Evolutionary conservation across 2,329 filamentous ascomycete genomes (phyloP), one percentile per base, ranked within the genome.

Genomic region (Paecilomyces sp.): DNA sequence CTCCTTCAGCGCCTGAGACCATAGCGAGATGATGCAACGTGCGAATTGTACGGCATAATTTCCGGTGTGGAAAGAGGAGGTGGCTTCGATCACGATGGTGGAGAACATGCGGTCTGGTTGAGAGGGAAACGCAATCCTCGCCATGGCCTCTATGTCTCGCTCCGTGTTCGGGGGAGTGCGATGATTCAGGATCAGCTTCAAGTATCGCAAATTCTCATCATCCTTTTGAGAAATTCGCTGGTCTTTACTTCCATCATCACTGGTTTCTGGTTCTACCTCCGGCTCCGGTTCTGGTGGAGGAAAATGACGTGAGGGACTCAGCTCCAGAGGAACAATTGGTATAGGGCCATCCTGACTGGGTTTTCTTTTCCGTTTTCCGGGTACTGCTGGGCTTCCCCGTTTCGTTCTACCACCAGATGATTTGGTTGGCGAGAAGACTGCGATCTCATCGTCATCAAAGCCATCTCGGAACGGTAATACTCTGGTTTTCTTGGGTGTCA

Each of bases 381-480:
- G 77, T 61, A 78, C 79, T 55, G 79, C 82, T 1, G 85, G 84
- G 1, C 84, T 87, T 11, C 72, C 71, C 52, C 80, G 75, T 67
- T 81, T 84, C 5, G 77, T 75, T 63, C 75, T 78, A 54, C 71
- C 65, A 24, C 67, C 65, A 7, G 70, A 71, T 8, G 78, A 76
- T 64, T 81, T 85, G 57, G 79, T 83, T 3, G 84, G 84, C 2
- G 84, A 86, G 1, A 79, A 70, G 62, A 81, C 75, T 59, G 81
- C 71, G 8, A 87, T 79, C 66, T 88, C 83, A 58, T 82, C 80
- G 63, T 88, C 83, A 59, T 87, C 83, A 66, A 88, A 88, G 18
- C 85, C 85, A 73, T 88, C 85, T 15, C 84, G 79, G 36, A 83
- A 78, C 2, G 79, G 77, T 0, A 80, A 71, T 6, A 71, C 70